Evolutionary conservation across 257 asterid genomes (phyloP), one percentile per base, ranked within the genome.

Genomic region (Scutellaria barbata): DNA sequence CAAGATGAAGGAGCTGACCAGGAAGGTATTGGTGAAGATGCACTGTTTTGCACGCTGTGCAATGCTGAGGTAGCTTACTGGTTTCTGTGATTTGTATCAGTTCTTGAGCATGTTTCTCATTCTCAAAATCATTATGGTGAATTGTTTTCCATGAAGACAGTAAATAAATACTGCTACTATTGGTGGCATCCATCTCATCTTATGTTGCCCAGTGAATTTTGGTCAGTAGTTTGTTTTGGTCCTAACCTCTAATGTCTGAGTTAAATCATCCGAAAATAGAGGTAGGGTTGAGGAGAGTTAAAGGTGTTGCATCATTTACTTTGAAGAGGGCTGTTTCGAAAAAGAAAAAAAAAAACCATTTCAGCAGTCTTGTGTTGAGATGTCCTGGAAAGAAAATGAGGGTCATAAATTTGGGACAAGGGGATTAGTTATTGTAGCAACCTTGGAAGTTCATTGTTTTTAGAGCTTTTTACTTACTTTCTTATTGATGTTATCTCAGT

Each of bases 21-120:
- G 81, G 99, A 89, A 61, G 96, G 87, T 55, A 67, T 83, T 0
- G 86, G 80, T 33, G 99, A 95, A 84, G 99, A 95, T 79, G 99
- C 97, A 33, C 81, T 95, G 84, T 95, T 89, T 81, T 95, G 99
- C 90, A 95, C 99, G 11, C 76, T 95, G 80, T 95, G 99, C 84
- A 85, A 89, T 56, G 93, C 95, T 17, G 99, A 95, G 99, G 99
- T 95, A 83, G 78, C 74, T 66, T 41, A 65, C 76, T 35, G 18
- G 22, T 46, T 72, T 33, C 68, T 50, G 17, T 66, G 13, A 39
- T 68, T 62, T 35, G 16, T 73, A 47, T 40, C 63, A 18, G 13
- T 66, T 16, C 22, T 41, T 40, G 22, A 12, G 47, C 22, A 56
- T 25, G 3, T 45, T 73, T 40, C 58, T 58, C 17, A 10, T 22